Conservation (phyloP, 2,329 filamentous ascomycete species). For the Blastomyces gilchristii region DNA sequence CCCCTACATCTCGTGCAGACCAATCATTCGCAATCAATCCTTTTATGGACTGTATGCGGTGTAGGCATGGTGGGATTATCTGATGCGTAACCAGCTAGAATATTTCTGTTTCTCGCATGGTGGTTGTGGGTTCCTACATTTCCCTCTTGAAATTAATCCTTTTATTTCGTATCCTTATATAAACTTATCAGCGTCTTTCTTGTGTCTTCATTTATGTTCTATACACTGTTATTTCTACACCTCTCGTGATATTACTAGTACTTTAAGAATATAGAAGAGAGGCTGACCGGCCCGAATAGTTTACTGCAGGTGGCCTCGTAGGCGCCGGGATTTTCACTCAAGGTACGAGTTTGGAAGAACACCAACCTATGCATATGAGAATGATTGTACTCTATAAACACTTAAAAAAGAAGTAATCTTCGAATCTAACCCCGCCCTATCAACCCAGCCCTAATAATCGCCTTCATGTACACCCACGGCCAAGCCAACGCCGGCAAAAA, state of each 20-base stretch:
- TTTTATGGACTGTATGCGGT: constrained; percentile 50
- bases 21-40: constrained; percentile 58
- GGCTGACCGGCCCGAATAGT: constrained; percentile 28
- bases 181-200: constrained; percentile 4
- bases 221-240: not conserved
- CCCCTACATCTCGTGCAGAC: constrained; percentile 53
- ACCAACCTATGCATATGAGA: not conserved
- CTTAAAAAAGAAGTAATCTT: not conserved
- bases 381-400: not conserved
- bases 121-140: constrained; percentile 57
- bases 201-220: not conserved
- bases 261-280: not conserved
- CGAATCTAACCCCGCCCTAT: constrained; percentile 25
- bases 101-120: constrained; percentile 48
- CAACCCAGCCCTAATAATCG: constrained; percentile 57
- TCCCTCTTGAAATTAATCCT: not conserved
- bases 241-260: constrained; percentile 8
- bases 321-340: constrained; percentile 27
- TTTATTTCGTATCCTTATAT: constrained; percentile 13
- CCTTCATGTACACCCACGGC: constrained; percentile 71
- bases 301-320: constrained; percentile 33
- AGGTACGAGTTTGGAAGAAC: constrained; percentile 22
- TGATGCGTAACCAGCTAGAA: constrained; percentile 52
- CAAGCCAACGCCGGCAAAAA: constrained; percentile 74
- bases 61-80: constrained; percentile 67